Evolutionary conservation across 192 early-diverging fungal genomes (phyloP).

Genomic region (Backusella tarrabulga): DNA sequence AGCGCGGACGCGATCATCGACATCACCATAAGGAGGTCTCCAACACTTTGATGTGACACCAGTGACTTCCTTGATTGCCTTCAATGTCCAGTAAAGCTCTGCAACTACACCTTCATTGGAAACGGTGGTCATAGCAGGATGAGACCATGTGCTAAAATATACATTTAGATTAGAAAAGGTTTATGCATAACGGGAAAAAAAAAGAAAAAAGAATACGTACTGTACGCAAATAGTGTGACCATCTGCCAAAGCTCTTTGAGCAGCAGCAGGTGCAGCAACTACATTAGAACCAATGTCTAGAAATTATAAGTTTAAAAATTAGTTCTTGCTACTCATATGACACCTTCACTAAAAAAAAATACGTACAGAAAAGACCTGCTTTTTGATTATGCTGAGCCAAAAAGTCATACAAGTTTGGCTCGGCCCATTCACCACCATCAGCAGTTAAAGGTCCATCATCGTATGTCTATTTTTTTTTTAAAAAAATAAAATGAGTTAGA

Average conservation of each 20-base stretch:
- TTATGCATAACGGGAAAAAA: background rate
- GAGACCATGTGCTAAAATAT: constrained; percentile 54
- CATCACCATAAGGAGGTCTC: constrained; percentile 57
- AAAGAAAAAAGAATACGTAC: background rate
- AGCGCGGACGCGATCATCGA: constrained; percentile 51
- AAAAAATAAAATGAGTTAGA: background rate
- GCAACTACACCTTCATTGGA: constrained; percentile 50
- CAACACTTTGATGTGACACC: constrained; percentile 45
- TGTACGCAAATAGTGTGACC: constrained; percentile 67
- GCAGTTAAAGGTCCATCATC: constrained; percentile 41
- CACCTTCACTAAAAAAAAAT: background rate
- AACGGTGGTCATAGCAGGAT: constrained; percentile 50
- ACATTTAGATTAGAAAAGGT: background rate
- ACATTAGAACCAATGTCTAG: constrained; percentile 45
- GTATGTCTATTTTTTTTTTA: constrained; percentile 8
- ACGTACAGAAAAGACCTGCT: constrained; percentile 40
- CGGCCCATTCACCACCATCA: constrained; percentile 26
- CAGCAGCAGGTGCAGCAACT: constrained; percentile 33
- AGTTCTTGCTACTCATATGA: background rate
- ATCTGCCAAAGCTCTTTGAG: constrained; percentile 31
- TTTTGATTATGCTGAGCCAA: constrained; percentile 45
- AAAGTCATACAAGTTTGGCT: constrained; percentile 39
- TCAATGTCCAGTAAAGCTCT: constrained; percentile 48
- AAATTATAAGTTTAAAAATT: background rate
- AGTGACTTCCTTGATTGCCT: constrained; percentile 46